Evolutionary conservation across 2,329 filamentous ascomycete genomes (phyloP).

Genomic region (Botrytis paeoniae): DNA sequence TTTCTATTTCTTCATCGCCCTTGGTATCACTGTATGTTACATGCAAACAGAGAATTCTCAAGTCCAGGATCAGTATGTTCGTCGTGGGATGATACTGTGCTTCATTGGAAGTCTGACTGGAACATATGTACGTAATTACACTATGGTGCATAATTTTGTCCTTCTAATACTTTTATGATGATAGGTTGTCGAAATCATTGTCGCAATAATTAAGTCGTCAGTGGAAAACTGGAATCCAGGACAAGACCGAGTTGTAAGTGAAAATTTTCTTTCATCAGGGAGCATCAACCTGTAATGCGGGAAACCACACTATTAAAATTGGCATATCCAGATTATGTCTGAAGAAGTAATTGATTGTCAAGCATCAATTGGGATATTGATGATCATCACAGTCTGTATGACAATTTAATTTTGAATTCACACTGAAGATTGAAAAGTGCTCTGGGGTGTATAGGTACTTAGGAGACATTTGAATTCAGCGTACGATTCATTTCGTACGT

Average conservation of each 20-base stretch:
- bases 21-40: constrained; percentile 50
- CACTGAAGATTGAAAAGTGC: neutral
- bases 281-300: neutral
- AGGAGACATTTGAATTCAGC: neutral
- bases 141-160: neutral
- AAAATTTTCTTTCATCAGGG: neutral
- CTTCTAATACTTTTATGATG: constrained; percentile 37
- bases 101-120: constrained; percentile 39
- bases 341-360: neutral
- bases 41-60: constrained; percentile 47
- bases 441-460: neutral
- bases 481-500: neutral
- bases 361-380: neutral
- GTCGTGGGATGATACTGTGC: constrained; percentile 45
- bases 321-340: neutral
- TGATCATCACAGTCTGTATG: neutral
- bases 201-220: constrained; percentile 30
- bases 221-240: constrained; percentile 29
- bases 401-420: neutral
- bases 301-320: too few relatives aligned
- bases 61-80: constrained; percentile 40
- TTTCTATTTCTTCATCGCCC: constrained; percentile 54
- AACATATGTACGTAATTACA: constrained; percentile 41
- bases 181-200: constrained; percentile 37
- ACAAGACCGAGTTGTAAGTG: constrained; percentile 36